Evolutionary conservation across 164 flowering plant species (phyloP), one percentile per base, ranked within the genome.

Genomic region (Taxillus chinensis): DNA sequence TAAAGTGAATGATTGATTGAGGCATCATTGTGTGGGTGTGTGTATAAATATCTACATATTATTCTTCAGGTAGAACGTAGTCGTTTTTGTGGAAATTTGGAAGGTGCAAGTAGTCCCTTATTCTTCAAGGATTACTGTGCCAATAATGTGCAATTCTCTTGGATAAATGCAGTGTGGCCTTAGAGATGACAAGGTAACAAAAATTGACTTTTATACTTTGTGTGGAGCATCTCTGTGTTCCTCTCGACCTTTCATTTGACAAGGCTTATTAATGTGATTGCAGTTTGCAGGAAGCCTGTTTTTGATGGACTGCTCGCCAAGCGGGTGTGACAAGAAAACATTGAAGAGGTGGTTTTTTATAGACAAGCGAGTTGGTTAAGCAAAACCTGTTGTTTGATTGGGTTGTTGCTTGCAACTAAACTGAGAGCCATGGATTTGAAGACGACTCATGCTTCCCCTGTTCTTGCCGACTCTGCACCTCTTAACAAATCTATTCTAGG

Each of bases 261-360:
- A 27, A 27, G 27, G 27, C 27, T 3, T 45, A 7, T 17, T 27
- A 3, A n/a, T 50, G 0, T 55, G 57, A 12, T 55, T 37, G 37
- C 74, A 80, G 86, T 54, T 69, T 70, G 55, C 78, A 72, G 83
- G 78, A 64, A 72, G 40, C 46, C 59, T 62, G 17, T 65, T 59
- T 75, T 82, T 81, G 82, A 83, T 81, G 87, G 86, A 83, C 80
- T 70, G 69, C 72, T 68, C 70, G 9, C 83, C 78, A 16, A 67
- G 53, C 57, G 78, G 78, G 68, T 74, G 80, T 68, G 86, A 82
- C 71, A 77, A 80, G 74, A 77, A 77, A 68, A 81, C 86, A 12
- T 64, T 83, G 71, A 82, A 83, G 75, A 72, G 78, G 82, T 85
- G 86, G 84, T 85, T 83, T 75, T 83, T 81, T 78, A 83, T 81